Base-by-base conservation (phyloP, 129 eudicot genomes). In the Artemisia annua region DNA sequence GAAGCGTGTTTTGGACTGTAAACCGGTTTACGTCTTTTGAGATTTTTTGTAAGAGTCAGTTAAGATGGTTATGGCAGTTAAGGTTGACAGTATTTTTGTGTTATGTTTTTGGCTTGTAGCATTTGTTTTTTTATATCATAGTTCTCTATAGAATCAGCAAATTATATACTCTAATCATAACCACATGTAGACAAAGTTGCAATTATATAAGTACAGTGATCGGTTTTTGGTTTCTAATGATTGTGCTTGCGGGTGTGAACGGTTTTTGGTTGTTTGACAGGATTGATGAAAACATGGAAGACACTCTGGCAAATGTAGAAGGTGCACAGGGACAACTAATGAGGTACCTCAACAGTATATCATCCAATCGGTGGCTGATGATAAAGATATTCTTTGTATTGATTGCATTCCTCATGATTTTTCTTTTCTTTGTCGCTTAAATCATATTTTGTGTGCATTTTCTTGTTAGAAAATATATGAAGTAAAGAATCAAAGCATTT, bases 271-370 rank as follows among this genome's bases (percentile, higher is more conserved):
- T 60, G 26, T 3, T 51, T 67, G 53, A 66, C 87, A 91, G 97
- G 87, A 91, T 91, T 64, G 97, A 91, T 39, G 96, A 89, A 80
- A 89, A 89, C 82, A 89, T 89, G 92, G 96, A 89, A 28, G 96
- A 89, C 49, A 87, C 97, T 1, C 79, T 91, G 3, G 80, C 95
- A 28, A 91, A 91, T 71, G 97, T 91, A 59, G 97, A 91, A 67
- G 95, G 95, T 12, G 97, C 97, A 18, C 97, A 91, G 72, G 90
- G 87, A 63, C 91, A 85, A 71, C 83, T 91, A 63, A 85, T 84
- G 75, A 85, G 91, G 86, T 91, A 91, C 82, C 91, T 91, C 65
- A 91, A 87, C 82, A 79, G 97, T 60, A 91, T 91, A 75, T 91
- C 97, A 2, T 91, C 97, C 58, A 91, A 91, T 74, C 80, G 97